Evolutionary conservation across 352 stramenopile species (phyloP), one percentile per base, ranked within the genome.

Genomic region (Pythium monospermum): DNA sequence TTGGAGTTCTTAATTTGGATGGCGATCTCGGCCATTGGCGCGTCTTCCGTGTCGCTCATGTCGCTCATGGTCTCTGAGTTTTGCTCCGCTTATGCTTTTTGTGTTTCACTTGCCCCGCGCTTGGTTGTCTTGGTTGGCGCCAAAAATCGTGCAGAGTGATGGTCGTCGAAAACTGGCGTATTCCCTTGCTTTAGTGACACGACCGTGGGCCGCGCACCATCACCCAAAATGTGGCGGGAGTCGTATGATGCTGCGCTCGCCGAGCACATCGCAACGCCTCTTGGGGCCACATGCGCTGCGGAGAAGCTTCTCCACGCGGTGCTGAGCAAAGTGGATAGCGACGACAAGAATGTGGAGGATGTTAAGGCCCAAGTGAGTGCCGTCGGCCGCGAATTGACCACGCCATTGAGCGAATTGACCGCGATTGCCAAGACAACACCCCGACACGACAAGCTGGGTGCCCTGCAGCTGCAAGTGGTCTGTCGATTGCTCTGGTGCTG

Each of bases 1-100:
- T 92, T 92, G 37, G 71, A 73, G 60, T 83, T 87, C 31, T 73
- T 73, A 57, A 94, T 85, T 60, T 90, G 73, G 42, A 94, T 53
- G 40, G 84, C 80, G 60, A 94, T 75, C 59, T 90, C 71, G 0
- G 76, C 61, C 63, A 75, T 63, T 37, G 64, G 59, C 25, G 68
- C 61, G 40, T 79, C 67, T 22, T 85, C 71, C n/a, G 50, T 28
- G 25, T 68, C 61, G 49, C 63, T 64, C 21, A 41, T 23, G 45
- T 83, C 67, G 28, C 49, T 66, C 65, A 78, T 85, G 6, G 16
- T 59, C n/a, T 54, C 25, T 28, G 13, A 15, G 30, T 2, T 51
- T 10, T 5, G 31, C 15, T 21, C 33, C 2, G 2, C 12, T 45
- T 43, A 12, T 11, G 33, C 26, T 19, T 28, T 38, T 22, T 13